Evolutionary conservation across 331 rosid species (phyloP).

Genomic region (Acacia concinna): DNA sequence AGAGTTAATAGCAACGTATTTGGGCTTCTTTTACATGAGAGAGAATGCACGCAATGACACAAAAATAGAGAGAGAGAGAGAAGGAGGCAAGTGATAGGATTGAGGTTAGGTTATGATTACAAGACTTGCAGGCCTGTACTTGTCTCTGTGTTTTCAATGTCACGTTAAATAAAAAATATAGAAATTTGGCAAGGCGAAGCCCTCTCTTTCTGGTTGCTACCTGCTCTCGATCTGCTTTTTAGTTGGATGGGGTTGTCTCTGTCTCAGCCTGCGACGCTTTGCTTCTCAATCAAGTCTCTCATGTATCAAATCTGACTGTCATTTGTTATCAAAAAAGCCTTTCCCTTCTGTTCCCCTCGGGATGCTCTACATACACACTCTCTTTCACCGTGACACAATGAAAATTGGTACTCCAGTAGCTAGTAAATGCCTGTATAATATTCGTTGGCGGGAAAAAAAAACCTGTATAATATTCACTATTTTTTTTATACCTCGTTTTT

Average conservation of each 20-base stretch:
- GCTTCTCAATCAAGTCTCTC: not conserved
- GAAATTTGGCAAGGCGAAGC: not conserved
- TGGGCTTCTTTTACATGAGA: not conserved
- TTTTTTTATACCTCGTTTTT: too few relatives aligned
- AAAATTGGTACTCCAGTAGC: too few relatives aligned
- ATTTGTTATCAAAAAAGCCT: not conserved
- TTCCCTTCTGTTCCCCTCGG: not conserved
- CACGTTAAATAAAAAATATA: too few relatives aligned
- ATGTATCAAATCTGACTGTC: not conserved
- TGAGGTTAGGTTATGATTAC: not conserved
- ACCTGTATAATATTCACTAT: too few relatives aligned
- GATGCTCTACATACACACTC: not conserved
- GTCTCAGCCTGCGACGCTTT: not conserved
- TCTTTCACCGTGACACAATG: too few relatives aligned
- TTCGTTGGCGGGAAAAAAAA: too few relatives aligned
- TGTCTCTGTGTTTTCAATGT: not conserved
- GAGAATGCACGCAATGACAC: not conserved
- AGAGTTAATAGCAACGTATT: too few relatives aligned
- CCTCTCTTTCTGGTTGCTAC: not conserved
- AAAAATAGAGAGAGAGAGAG: too few relatives aligned
- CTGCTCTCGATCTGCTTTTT: not conserved
- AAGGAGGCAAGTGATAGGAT: not conserved
- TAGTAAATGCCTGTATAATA: too few relatives aligned
- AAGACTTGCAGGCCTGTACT: not conserved
- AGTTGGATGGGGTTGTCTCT: not conserved